Conservation (phyloP, 1,284 basidiomycete species). For the Puccinia hordei region DNA sequence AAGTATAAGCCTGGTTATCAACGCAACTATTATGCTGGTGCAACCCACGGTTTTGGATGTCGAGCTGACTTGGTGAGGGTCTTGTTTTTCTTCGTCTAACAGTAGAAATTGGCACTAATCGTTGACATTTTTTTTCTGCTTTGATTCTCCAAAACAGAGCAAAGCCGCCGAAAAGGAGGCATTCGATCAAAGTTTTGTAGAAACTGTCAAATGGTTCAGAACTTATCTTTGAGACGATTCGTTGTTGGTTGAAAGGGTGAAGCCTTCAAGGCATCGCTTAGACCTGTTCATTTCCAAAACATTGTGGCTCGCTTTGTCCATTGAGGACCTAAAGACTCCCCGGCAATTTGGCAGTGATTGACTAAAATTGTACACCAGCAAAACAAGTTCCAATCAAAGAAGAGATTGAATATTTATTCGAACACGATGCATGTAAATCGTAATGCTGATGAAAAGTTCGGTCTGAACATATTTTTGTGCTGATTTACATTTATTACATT, state of each 20-base stretch:
- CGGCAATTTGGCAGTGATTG: not conserved
- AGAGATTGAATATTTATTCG: not conserved
- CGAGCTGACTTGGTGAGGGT: conserved; percentile 32
- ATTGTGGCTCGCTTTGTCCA: not conserved
- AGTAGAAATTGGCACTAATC: no score
- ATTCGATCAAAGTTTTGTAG: not conserved
- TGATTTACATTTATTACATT: conserved; percentile 20
- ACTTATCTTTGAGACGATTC: not conserved
- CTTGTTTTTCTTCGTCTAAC: not conserved
- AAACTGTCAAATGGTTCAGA: not conserved
- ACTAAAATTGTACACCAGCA: not conserved
- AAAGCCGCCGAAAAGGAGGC: not conserved
- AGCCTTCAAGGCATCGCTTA: not conserved
- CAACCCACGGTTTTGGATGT: conserved; percentile 38
- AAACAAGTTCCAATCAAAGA: not conserved
- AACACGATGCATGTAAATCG: not conserved
- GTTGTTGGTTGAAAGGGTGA: not conserved
- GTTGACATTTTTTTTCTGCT: no score
- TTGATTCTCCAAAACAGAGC: not conserved
- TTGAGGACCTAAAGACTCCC: not conserved
- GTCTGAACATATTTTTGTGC: not conserved
- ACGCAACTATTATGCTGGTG: conserved; percentile 26
- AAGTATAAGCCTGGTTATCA: conserved; percentile 49
- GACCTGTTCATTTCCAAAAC: not conserved
- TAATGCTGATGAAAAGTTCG: not conserved